Evolutionary conservation across 331 rosid genomes (phyloP), one percentile per base, ranked within the genome.

Genomic region (Malus hybrid): DNA sequence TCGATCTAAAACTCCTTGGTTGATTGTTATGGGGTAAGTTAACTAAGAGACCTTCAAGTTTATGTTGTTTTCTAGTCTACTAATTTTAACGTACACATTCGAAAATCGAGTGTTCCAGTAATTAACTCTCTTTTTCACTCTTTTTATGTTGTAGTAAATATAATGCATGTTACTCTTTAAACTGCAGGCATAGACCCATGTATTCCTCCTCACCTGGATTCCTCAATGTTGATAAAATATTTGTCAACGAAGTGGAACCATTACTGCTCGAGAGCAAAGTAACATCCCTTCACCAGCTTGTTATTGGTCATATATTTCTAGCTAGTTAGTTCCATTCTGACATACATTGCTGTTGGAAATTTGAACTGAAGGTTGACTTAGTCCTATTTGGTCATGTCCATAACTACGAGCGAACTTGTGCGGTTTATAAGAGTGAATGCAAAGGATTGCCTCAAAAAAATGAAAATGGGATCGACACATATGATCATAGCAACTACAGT

Each of bases 141-240:
- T 54, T 54, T 54, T 18, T 54, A 54, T 54, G 59, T 18, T 54
- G 59, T 18, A 18, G 4, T 48, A 48, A 11, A 93, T 48, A 48
- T 14, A 54, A 54, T 54, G 28, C 63, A 8, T 9, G 27, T 54
- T 3, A 31, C 61, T 33, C 15, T 57, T 56, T 71, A 32, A 72
- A 57, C 12, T 86, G 81, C 92, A 93, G 96, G 73, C 97, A 93
- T 76, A 93, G 98, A 74, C 97, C 90, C 1, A 91, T 93, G 94
- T 93, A 93, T 82, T 63, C 82, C 31, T 88, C 98, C 27, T 0
- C 59, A 67, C 7, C 10, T 6, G 84, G 78, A 48, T 22, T 76
- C n/a, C 34, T 57, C 0, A 15, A 39, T 24, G 20, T 66, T 29
- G 94, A 88, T 73, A 1, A 10, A 0, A 27, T 16, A 0, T 91